A percentile compares a stretch with the other conserved stretches of the same genome.
These are phyloP conservation scores for Quercus wislizeni DNA, from an alignment of 306 rosid species.

Conservation along the genomic window DNA sequence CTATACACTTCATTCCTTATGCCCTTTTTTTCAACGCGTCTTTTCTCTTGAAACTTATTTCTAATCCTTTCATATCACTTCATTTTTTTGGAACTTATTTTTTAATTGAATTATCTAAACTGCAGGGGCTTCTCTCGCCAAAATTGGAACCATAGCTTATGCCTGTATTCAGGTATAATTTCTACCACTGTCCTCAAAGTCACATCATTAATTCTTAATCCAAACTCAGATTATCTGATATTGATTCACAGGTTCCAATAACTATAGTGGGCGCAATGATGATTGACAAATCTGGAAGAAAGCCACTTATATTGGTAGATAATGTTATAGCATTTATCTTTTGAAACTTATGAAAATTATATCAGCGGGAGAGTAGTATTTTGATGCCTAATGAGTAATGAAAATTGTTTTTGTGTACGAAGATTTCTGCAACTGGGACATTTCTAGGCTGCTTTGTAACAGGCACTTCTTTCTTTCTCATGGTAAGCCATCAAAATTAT, in stretches of 20 bases:
- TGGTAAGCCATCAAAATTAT: slow-evolving; percentile 14
- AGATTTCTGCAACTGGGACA: slow-evolving; percentile 58
- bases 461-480: slow-evolving; percentile 46
- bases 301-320: slow-evolving; percentile 48
- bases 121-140: slow-evolving; percentile 45
- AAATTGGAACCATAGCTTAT: slow-evolving; percentile 43
- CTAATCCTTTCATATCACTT: neutral
- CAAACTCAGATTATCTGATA: neutral
- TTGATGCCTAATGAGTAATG: neutral
- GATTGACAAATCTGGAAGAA: slow-evolving; percentile 47
- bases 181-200: neutral
- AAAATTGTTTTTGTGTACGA: slow-evolving; percentile 1
- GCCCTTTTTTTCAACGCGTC: neutral
- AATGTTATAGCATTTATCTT: neutral
- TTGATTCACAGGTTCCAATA: slow-evolving; percentile 43
- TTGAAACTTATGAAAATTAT: neutral
- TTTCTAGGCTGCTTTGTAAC: slow-evolving; percentile 46
- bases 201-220: neutral
- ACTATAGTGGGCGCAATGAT: slow-evolving; percentile 36
- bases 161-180: slow-evolving; percentile 47
- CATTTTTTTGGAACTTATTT: neutral
- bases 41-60: neutral
- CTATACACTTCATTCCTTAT: neutral
- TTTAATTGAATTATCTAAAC: neutral
- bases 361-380: neutral